Evolutionary conservation across 495 filamentous ascomycete species (phyloP).

Genomic region (Penicillium turbatum): DNA sequence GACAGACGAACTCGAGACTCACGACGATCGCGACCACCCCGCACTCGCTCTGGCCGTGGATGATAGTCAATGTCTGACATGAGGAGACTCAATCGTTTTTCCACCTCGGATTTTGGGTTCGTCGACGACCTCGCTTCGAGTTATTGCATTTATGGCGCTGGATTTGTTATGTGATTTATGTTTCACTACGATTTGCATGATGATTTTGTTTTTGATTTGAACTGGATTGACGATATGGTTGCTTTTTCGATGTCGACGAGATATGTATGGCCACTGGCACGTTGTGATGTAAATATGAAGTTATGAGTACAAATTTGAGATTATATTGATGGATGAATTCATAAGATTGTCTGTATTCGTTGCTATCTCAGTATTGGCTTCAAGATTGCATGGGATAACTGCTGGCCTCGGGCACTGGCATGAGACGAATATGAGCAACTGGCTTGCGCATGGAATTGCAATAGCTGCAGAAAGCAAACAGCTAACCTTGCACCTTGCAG

Average conservation of each 20-base stretch:
- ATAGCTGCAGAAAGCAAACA: conserved; percentile 15
- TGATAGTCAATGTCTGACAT: conserved; percentile 3
- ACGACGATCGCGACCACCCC: conserved; percentile 41
- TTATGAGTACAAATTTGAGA: conserved; percentile 6
- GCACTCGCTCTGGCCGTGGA: conserved; percentile 33
- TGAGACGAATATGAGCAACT: background rate
- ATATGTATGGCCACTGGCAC: conserved; percentile 2
- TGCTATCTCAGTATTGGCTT: background rate
- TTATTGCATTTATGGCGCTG: conserved; percentile 31
- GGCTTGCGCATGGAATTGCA: background rate
- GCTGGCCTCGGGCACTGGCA: background rate
- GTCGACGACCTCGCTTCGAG: conserved; percentile 6
- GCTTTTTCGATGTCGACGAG: conserved; percentile 19
- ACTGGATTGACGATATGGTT: conserved; percentile 9
- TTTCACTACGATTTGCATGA: conserved; percentile 34
- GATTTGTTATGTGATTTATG: conserved; percentile 24
- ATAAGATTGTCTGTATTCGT: background rate
- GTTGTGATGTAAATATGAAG: conserved; percentile 34
- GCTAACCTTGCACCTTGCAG: conserved; percentile 23
- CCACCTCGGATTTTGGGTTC: background rate
- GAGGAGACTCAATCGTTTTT: conserved; percentile 1
- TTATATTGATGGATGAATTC: conserved; percentile 2
- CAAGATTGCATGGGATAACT: background rate
- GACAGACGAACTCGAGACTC: conserved; percentile 47
- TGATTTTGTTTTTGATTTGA: conserved; percentile 10